phyloP scores from a whole-genome alignment of 805 yeast genomes.

The Brettanomyces sp. region DNA sequence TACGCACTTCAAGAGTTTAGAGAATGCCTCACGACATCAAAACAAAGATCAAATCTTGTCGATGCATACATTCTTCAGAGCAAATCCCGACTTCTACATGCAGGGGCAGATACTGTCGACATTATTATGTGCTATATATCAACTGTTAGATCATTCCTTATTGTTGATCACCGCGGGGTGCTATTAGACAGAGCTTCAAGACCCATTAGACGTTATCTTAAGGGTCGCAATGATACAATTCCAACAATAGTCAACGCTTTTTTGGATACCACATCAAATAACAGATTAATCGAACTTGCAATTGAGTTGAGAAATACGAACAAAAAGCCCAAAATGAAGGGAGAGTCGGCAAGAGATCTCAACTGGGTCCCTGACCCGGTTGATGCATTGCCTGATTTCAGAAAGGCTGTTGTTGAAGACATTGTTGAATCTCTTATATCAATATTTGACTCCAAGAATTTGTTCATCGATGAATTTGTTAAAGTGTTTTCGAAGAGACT shows the following conservation, averaged over 20 bases:
- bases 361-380: constrained; percentile 82
- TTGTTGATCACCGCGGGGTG: constrained; percentile 84
- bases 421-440: constrained; percentile 63
- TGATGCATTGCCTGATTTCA: constrained; percentile 83
- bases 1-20: constrained; percentile 52
- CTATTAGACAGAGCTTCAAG: constrained; percentile 67
- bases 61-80: constrained; percentile 38
- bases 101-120: constrained; percentile 72
- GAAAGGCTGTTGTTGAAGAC: constrained; percentile 51
- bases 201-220: constrained; percentile 65
- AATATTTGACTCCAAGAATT: constrained; percentile 59
- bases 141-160: constrained; percentile 59
- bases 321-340: constrained; percentile 8
- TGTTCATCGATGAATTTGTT: constrained; percentile 58
- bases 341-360: constrained; percentile 36
- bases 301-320: constrained; percentile 35
- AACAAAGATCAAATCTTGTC: constrained; percentile 45
- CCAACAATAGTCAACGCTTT: constrained; percentile 63
- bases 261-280: constrained; percentile 36
- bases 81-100: constrained; percentile 47
- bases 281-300: constrained; percentile 42
- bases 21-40: constrained; percentile 35
- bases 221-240: constrained; percentile 67
- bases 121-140: constrained; percentile 61
- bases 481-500: constrained; percentile 50